Conservation (phyloP, 768 basidiomycete species). For the Psilocybe cubensis region DNA sequence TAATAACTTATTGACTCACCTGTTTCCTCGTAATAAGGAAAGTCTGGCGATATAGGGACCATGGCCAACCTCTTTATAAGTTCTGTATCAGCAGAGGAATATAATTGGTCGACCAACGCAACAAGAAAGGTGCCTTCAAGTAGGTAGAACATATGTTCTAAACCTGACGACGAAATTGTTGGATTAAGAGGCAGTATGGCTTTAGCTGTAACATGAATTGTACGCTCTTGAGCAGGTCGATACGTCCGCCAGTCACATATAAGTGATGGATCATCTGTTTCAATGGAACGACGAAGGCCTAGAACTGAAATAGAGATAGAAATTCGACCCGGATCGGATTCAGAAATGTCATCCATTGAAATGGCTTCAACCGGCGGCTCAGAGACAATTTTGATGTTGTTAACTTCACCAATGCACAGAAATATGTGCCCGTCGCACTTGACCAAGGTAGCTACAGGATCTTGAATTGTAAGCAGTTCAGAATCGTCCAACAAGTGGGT, state of each 20-base stretch:
- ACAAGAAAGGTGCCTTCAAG: constrained; percentile 23
- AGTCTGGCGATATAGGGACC: too few relatives aligned
- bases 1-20: too few relatives aligned
- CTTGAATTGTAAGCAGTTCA: constrained; percentile 17
- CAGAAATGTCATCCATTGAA: too few relatives aligned
- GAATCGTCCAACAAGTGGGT: neutral
- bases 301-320: too few relatives aligned
- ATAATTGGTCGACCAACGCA: constrained; percentile 19
- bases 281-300: too few relatives aligned
- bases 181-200: constrained; percentile 30
- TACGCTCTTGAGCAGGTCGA: constrained; percentile 11
- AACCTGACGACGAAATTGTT: neutral
- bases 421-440: constrained; percentile 24
- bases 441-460: constrained; percentile 29
- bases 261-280: too few relatives aligned
- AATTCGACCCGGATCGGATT: too few relatives aligned
- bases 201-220: constrained; percentile 24
- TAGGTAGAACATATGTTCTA: constrained; percentile 11
- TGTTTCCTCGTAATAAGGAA: too few relatives aligned
- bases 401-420: constrained; percentile 31
- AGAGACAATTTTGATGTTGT: constrained; percentile 24
- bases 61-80: too few relatives aligned
- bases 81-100: constrained; percentile 6
- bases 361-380: constrained; percentile 18
- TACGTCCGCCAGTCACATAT: too few relatives aligned